These are phyloP conservation scores for Lodderomyces beijingensis DNA, from an alignment of 1,139 yeast genomes.

Conservation along the genomic window DNA sequence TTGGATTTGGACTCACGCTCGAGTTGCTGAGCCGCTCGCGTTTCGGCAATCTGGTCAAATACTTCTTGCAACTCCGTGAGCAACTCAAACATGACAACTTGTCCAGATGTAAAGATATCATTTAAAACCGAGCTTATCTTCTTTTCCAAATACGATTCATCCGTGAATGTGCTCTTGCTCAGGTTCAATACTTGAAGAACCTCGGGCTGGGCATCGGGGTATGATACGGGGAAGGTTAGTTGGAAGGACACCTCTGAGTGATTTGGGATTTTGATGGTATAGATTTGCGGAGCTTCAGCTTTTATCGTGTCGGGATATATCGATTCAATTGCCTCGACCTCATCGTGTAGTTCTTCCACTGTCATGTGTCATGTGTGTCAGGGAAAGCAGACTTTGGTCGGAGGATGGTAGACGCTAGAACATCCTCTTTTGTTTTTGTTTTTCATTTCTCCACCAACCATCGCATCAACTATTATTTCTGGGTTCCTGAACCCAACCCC, in stretches of 20 bases:
- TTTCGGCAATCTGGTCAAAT: slow-evolving; percentile 32
- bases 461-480: no score
- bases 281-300: slow-evolving; percentile 32
- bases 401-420: no score
- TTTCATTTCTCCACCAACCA: no score
- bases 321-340: slow-evolving; percentile 78
- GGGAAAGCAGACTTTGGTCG: no score
- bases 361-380: no score
- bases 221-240: slow-evolving; percentile 62
- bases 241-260: slow-evolving; percentile 56
- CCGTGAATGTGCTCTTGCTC: slow-evolving; percentile 28
- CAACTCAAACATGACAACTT: slow-evolving; percentile 77
- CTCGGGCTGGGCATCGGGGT: slow-evolving; percentile 65
- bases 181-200: slow-evolving; percentile 46
- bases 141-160: slow-evolving; percentile 39
- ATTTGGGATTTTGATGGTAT: slow-evolving; percentile 59
- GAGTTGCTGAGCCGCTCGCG: slow-evolving; percentile 9
- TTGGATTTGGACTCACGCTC: slow-evolving; percentile 3
- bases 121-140: slow-evolving; percentile 47
- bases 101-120: slow-evolving; percentile 49
- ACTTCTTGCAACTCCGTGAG: slow-evolving; percentile 60
- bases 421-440: no score
- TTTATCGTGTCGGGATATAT: slow-evolving; percentile 66
- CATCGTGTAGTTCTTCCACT: slow-evolving; percentile 67
- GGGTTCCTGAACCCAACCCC: no score